These are phyloP conservation scores for Sordariomycetes sp. DNA, from an alignment of 2,329 filamentous ascomycete species.

Conservation along the genomic window DNA sequence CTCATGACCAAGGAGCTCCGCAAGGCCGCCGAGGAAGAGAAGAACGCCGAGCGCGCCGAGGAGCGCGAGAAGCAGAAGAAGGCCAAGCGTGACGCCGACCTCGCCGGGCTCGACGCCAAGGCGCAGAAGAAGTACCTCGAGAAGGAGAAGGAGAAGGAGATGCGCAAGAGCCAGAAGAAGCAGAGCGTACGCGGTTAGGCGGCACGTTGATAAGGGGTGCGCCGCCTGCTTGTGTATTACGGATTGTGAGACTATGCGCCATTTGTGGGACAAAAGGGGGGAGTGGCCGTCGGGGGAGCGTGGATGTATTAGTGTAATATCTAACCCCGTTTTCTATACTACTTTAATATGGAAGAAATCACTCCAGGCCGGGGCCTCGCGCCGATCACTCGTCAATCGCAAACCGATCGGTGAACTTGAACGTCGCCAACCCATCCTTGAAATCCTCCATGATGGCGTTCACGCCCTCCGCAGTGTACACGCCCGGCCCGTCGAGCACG, in stretches of 20 bases:
- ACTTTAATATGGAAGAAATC: too few species aligned
- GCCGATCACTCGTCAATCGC: constrained; percentile 34
- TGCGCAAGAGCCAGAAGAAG: constrained; percentile 46
- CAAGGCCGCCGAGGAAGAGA: constrained; percentile 69
- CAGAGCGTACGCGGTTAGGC: constrained; percentile 41
- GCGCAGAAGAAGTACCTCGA: constrained; percentile 81
- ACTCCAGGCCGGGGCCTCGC: not conserved
- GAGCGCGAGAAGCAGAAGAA: constrained; percentile 74
- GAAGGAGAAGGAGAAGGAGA: constrained; percentile 68
- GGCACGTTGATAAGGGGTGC: too few species aligned
- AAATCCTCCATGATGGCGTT: constrained; percentile 32
- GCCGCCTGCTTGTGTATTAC: too few species aligned
- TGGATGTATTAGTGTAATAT: not conserved
- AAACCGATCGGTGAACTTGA: constrained; percentile 59
- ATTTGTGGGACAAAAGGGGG: not conserved
- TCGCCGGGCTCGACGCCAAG: constrained; percentile 69
- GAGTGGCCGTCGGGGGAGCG: not conserved
- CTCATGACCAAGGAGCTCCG: constrained; percentile 71
- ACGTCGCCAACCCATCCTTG: constrained; percentile 51
- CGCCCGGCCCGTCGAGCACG: constrained; percentile 31
- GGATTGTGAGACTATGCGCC: not conserved
- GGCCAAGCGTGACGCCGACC: constrained; percentile 77
- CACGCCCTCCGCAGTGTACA: constrained; percentile 25
- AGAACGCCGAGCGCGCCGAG: constrained; percentile 65
- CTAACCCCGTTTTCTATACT: not conserved